These are phyloP conservation scores for Colletotrichum noveboracense DNA, from an alignment of 2,329 filamentous ascomycete species.

Conservation along the genomic window DNA sequence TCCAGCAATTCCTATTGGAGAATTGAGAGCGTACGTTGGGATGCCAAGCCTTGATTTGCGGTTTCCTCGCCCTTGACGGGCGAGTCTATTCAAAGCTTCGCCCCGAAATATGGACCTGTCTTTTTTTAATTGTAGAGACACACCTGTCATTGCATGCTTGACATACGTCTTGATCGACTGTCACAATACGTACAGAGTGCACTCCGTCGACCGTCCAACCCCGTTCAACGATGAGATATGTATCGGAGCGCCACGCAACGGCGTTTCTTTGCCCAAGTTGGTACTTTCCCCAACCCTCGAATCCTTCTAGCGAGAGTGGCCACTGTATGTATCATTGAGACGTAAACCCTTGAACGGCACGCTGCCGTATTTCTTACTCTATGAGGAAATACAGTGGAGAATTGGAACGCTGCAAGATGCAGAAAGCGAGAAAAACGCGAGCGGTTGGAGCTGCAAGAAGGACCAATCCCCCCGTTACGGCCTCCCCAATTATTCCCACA, in stretches of 20 bases:
- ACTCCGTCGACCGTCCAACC: neutral
- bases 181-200: neutral
- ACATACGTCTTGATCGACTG: neutral
- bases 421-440: neutral
- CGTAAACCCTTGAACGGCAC: neutral
- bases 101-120: neutral
- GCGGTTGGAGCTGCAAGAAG: neutral
- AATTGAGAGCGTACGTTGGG: neutral
- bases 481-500: neutral
- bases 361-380: neutral
- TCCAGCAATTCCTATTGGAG: neutral
- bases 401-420: neutral
- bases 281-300: neutral
- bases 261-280: neutral
- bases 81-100: neutral
- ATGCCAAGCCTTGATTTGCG: neutral
- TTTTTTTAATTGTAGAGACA: neutral
- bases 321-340: neutral
- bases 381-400: neutral
- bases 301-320: neutral
- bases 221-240: neutral
- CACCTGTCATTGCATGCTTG: neutral
- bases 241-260: neutral
- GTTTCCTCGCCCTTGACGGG: constrained; percentile 2
- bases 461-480: neutral